These are phyloP conservation scores for Skeletonema marinoi DNA, from an alignment of 108 stramenopile species.

Conservation along the genomic window DNA sequence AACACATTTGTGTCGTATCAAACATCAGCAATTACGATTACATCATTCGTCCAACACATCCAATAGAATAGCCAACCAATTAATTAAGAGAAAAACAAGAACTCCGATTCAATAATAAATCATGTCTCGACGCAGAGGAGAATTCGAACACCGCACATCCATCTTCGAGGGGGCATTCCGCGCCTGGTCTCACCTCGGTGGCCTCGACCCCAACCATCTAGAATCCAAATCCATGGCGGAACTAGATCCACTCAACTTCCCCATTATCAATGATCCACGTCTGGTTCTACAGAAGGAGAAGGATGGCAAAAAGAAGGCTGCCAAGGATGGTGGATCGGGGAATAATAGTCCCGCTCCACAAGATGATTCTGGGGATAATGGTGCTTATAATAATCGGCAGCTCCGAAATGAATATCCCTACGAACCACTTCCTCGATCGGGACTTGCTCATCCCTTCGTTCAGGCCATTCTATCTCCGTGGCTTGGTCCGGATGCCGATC, in stretches of 20 bases:
- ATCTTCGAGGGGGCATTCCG: constrained; percentile 94
- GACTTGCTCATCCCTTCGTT: constrained; percentile 87
- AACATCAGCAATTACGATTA: too few relatives aligned
- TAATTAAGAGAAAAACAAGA: background rate
- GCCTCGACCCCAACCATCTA: constrained; percentile 76
- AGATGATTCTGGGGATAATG: background rate
- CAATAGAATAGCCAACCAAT: background rate
- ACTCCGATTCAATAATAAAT: background rate
- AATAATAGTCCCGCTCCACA: background rate
- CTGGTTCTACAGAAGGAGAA: constrained; percentile 11
- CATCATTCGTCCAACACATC: background rate
- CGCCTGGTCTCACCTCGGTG: constrained; percentile 90
- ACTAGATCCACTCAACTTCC: constrained; percentile 74
- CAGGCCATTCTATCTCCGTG: constrained; percentile 90
- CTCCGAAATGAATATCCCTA: constrained; percentile 72
- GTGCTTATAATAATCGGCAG: background rate
- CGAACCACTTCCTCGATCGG: constrained; percentile 87
- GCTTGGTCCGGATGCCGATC: constrained; percentile 89
- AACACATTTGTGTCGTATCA: too few relatives aligned
- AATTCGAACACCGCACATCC: constrained; percentile 92
- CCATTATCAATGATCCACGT: constrained; percentile 66
- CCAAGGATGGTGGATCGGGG: constrained; percentile 12
- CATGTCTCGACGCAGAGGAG: constrained; percentile 91
- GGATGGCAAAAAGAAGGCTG: constrained; percentile 2
- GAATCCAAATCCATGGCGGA: constrained; percentile 61